Conservation (phyloP, 306 rosid species). For the Rosa multiflora region DNA sequence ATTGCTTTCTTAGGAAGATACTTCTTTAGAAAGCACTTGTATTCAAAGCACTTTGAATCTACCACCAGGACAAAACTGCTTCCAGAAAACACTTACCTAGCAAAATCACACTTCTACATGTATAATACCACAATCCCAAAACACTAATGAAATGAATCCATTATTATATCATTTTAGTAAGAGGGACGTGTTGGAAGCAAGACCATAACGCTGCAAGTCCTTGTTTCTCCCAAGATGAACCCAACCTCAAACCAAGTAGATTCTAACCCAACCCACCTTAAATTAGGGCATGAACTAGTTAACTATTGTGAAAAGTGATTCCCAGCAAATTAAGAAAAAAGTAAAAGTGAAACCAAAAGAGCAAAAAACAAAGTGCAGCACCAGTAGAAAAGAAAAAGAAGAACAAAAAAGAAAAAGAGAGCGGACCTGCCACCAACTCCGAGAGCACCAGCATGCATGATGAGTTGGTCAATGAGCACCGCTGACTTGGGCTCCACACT, state of each 20-base stretch:
- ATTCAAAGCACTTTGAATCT: neutral
- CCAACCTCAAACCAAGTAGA: conserved; percentile 1
- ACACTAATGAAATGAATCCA: neutral
- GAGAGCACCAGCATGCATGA: conserved; percentile 74
- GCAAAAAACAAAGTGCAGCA: neutral
- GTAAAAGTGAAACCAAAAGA: neutral
- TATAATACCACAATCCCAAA: neutral
- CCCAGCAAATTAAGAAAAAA: neutral
- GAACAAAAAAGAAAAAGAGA: neutral
- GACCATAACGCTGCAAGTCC: neutral
- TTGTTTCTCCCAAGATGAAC: conserved; percentile 5
- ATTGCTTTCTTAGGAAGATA: neutral
- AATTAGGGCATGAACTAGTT: neutral
- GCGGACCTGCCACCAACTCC: conserved; percentile 72
- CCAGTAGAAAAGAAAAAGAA: neutral
- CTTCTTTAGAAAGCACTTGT: neutral
- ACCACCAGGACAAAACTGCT: neutral
- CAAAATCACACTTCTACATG: neutral
- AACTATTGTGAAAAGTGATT: neutral
- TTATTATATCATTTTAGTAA: neutral
- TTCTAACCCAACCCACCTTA: neutral
- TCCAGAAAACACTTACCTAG: neutral
- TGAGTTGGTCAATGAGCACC: conserved; percentile 54
- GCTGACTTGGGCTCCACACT: conserved; percentile 72
- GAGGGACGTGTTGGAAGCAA: neutral